Conservation (phyloP, 1,139 yeast genomes). For the Taphrina pruni region DNA sequence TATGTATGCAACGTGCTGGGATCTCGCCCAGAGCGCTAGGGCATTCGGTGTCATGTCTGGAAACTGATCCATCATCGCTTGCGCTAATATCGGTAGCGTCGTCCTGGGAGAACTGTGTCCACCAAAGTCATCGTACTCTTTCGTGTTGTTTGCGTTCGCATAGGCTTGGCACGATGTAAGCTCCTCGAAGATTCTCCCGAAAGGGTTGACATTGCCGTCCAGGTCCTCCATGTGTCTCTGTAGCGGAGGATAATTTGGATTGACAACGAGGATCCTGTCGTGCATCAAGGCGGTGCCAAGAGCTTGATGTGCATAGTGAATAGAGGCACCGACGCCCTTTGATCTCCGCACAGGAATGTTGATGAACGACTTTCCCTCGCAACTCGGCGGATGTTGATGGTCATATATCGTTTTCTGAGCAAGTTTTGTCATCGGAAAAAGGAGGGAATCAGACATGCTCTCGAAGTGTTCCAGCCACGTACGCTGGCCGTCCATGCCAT, state of each 20-base stretch:
- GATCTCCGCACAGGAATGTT: background rate
- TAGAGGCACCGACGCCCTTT: background rate
- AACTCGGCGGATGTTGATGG: conserved; percentile 12
- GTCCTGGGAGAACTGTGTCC: background rate
- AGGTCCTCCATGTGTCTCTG: background rate
- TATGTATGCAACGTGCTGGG: conserved; percentile 8
- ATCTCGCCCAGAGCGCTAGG: background rate
- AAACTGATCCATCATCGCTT: conserved; percentile 7
- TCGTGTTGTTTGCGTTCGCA: conserved; percentile 1
- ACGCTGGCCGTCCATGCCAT: background rate
- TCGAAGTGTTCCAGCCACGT: background rate
- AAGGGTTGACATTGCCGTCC: background rate
- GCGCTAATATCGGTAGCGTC: background rate
- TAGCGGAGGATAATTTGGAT: background rate
- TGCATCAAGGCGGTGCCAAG: background rate
- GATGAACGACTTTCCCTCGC: conserved; percentile 1
- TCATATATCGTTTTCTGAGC: conserved; percentile 2
- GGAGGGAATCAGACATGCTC: background rate
- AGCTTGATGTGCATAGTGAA: background rate
- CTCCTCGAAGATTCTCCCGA: background rate
- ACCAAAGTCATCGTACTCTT: background rate
- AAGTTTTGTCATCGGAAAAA: conserved; percentile 2
- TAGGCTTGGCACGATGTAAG: background rate
- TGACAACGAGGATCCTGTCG: background rate
- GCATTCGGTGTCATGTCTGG: conserved; percentile 5